Evolutionary conservation across 805 yeast genomes (phyloP).

Genomic region (Yamadazyma kitorensis): DNA sequence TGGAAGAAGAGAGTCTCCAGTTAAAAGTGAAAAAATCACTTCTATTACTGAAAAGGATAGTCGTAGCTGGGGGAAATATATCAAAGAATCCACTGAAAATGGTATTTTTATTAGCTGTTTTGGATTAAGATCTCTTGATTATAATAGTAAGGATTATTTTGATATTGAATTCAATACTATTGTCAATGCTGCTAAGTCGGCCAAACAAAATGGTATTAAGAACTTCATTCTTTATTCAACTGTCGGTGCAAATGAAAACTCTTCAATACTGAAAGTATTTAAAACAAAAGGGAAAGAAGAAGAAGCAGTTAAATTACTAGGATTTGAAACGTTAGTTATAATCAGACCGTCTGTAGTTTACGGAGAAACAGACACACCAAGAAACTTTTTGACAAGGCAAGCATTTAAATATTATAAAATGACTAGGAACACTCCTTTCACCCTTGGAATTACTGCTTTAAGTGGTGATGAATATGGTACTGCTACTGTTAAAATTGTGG

Average conservation of each 20-base stretch:
- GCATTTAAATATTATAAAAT: background rate
- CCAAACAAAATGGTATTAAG: slow-evolving; percentile 64
- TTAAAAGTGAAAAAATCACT: slow-evolving; percentile 28
- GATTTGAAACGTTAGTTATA: slow-evolving; percentile 68
- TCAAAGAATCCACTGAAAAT: slow-evolving; percentile 27
- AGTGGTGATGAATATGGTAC: slow-evolving; percentile 4
- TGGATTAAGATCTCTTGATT: slow-evolving; percentile 64
- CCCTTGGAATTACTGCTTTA: background rate
- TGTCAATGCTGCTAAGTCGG: slow-evolving; percentile 65
- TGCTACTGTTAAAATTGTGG: slow-evolving; percentile 3
- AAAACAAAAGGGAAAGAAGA: slow-evolving; percentile 77
- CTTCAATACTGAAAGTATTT: slow-evolving; percentile 56
- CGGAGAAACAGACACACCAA: slow-evolving; percentile 51
- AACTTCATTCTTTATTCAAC: slow-evolving; percentile 70
- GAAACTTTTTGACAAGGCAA: background rate
- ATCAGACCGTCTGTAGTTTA: slow-evolving; percentile 73
- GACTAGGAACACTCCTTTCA: background rate
- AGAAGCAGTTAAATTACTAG: slow-evolving; percentile 56
- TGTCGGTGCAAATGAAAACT: slow-evolving; percentile 55
- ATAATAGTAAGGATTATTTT: slow-evolving; percentile 65
- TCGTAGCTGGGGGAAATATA: slow-evolving; percentile 46
- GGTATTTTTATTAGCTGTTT: slow-evolving; percentile 58
- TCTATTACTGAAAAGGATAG: slow-evolving; percentile 42
- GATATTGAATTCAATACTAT: slow-evolving; percentile 75
- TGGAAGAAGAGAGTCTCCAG: slow-evolving; percentile 45